Evolutionary conservation across 2,329 filamentous ascomycete species (phyloP).

Genomic region (Aspergillus costaricaensis): DNA sequence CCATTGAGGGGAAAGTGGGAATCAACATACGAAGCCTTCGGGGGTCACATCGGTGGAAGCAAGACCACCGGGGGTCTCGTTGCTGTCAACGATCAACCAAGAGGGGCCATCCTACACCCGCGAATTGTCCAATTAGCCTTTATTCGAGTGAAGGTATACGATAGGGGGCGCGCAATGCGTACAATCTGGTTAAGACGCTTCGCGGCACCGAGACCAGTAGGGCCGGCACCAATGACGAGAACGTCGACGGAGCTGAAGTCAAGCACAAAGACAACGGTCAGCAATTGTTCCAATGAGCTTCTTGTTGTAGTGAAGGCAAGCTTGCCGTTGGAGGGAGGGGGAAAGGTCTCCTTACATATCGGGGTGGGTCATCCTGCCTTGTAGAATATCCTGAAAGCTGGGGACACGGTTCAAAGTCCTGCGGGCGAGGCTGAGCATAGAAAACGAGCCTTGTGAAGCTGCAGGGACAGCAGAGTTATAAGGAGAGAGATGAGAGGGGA

Average conservation of each 20-base stretch:
- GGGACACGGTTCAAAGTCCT: conserved; percentile 47
- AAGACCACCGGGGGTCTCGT: conserved; percentile 89
- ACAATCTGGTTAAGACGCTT: conserved; percentile 98
- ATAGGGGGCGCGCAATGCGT: conserved; percentile 26
- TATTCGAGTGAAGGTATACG: conserved; percentile 5
- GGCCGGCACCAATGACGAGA: conserved; percentile 95
- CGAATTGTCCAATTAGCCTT: conserved; percentile 10
- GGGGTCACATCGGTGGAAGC: conserved; percentile 92
- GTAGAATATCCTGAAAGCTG: conserved; percentile 49
- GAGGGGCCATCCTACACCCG: conserved; percentile 76
- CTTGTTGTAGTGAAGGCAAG: conserved; percentile 3
- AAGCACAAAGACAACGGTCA: conserved; percentile 17
- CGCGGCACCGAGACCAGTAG: conserved; percentile 94
- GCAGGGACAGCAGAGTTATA: conserved; percentile 34
- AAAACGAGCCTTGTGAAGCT: conserved; percentile 29
- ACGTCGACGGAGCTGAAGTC: conserved; percentile 81
- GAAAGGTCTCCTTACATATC: conserved; percentile 41
- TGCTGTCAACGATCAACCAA: conserved; percentile 94
- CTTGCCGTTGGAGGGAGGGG: neutral
- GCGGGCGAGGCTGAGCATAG: conserved; percentile 47
- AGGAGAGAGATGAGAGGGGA: conserved; percentile 8
- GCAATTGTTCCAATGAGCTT: conserved; percentile 3
- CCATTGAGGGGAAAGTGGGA: neutral
- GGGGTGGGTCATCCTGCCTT: conserved; percentile 50
- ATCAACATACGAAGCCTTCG: conserved; percentile 86